Evolutionary conservation across 2,329 filamentous ascomycete genomes (phyloP), one percentile per base, ranked within the genome.

Genomic region (Neurospora sp.): DNA sequence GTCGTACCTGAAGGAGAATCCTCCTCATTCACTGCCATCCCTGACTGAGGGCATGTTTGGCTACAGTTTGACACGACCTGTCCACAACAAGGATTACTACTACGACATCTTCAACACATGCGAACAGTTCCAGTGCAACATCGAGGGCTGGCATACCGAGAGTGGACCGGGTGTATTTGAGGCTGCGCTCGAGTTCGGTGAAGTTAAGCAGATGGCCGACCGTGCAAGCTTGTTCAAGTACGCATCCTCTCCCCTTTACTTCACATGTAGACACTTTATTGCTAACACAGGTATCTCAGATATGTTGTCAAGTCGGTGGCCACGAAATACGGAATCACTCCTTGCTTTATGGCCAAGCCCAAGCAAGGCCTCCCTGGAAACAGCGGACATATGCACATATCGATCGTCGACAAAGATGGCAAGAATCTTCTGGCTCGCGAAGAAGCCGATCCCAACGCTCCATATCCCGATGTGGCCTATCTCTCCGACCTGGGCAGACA

Each of bases 301-400:
- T 92, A 97, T 75, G 89, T 91, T 23, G 93, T 97, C 74, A 97
- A 97, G 82, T 93, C 92, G 10, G 88, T 97, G 46, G 92, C 92
- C 65, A 91, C 89, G 70, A 91, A 92, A 77, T 92, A 93, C 78
- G 93, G 92, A 74, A 97, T 99, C 77, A 97, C 93, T 0, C 96
- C 96, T 0, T 97, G 92, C 80, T 99, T 99, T 84, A 99, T 99
- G 96, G 96, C 96, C 17, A 99, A 99, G 81, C 96, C 96, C 2
- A 89, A 92, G 74, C 88, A 96, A 76, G 93, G 94, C 0, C 84
- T 98, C 0, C 96, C 96, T 0, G 96, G 96, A 66, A 98, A 98
- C 83, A 96, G 91, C 73, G 96, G 96, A 1, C 96, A 99, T 79
- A 95, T 97, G 85, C 96, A 99, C 79, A 85, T 98, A 72, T 98